These are phyloP conservation scores for Puccinia sorghi DNA, from an alignment of 1,284 basidiomycete species.

Conservation along the genomic window DNA sequence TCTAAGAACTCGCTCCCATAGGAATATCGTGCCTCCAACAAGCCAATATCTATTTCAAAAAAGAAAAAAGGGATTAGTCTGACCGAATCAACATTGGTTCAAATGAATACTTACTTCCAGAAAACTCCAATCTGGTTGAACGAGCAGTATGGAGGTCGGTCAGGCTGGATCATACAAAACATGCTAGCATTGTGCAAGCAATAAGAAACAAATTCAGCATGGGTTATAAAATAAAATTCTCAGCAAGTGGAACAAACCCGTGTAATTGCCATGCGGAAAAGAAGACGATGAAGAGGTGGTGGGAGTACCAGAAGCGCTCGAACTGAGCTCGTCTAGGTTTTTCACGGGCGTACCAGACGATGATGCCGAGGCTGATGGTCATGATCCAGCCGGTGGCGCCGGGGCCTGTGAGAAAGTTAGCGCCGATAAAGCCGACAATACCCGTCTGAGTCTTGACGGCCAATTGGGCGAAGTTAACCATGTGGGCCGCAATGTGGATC, in stretches of 20 bases:
- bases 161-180: constrained; percentile 92
- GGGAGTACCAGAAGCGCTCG: constrained; percentile 78
- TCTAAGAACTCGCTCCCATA: constrained; percentile 78
- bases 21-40: constrained; percentile 78
- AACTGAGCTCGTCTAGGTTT: constrained; percentile 72
- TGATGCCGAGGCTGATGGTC: constrained; percentile 69
- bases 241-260: constrained; percentile 17
- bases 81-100: background rate
- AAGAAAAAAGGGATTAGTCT: constrained; percentile 2
- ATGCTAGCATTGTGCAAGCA: constrained; percentile 63
- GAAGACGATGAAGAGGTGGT: constrained; percentile 75
- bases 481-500: constrained; percentile 74
- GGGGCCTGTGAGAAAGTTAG: constrained; percentile 75
- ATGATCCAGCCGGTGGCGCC: constrained; percentile 90
- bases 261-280: constrained; percentile 88
- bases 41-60: constrained; percentile 73
- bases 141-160: constrained; percentile 78
- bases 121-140: constrained; percentile 82
- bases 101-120: constrained; percentile 68
- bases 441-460: constrained; percentile 62
- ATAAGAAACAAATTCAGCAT: constrained; percentile 3
- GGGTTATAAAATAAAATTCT: background rate
- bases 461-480: constrained; percentile 68
- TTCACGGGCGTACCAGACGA: constrained; percentile 79
- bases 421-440: constrained; percentile 68